phyloP scores from a whole-genome alignment of 306 rosid species.

The Fagus crenata region DNA sequence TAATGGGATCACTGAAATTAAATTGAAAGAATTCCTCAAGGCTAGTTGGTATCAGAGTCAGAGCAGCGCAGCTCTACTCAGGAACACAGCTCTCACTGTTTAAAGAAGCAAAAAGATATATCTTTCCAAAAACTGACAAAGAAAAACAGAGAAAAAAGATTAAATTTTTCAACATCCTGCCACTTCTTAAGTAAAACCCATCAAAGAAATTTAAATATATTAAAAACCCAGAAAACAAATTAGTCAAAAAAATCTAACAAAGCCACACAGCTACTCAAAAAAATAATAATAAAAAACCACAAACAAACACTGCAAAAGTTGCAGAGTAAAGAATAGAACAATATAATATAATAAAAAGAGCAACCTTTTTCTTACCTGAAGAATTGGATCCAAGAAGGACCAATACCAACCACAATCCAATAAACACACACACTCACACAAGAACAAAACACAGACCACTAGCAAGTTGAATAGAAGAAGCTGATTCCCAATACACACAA shows the following conservation, averaged over 20 bases:
- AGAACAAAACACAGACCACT: conserved; percentile 23
- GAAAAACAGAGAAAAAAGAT: conserved; percentile 32
- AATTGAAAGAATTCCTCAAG: background rate
- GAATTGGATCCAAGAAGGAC: conserved; percentile 67
- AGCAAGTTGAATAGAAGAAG: conserved; percentile 39
- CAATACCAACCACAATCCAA: conserved; percentile 29
- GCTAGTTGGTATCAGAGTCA: conserved; percentile 2
- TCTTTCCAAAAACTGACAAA: conserved; percentile 31
- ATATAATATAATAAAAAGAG: conserved; percentile 22
- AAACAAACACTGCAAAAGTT: conserved; percentile 26
- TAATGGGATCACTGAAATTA: background rate
- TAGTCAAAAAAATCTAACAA: conserved; percentile 27
- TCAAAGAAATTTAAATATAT: conserved; percentile 27
- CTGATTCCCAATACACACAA: conserved; percentile 33
- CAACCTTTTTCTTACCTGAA: conserved; percentile 43
- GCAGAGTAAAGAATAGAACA: background rate
- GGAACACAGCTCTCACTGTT: conserved; percentile 22
- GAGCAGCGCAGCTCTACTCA: background rate
- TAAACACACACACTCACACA: conserved; percentile 25
- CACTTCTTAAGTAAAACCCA: conserved; percentile 31
- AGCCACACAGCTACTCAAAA: conserved; percentile 33
- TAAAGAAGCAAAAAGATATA: conserved; percentile 1
- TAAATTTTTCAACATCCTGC: conserved; percentile 27
- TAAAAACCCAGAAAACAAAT: conserved; percentile 24
- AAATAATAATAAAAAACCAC: conserved; percentile 8